Conservation (phyloP, 768 basidiomycete genomes). For the Nidularia sp. region DNA sequence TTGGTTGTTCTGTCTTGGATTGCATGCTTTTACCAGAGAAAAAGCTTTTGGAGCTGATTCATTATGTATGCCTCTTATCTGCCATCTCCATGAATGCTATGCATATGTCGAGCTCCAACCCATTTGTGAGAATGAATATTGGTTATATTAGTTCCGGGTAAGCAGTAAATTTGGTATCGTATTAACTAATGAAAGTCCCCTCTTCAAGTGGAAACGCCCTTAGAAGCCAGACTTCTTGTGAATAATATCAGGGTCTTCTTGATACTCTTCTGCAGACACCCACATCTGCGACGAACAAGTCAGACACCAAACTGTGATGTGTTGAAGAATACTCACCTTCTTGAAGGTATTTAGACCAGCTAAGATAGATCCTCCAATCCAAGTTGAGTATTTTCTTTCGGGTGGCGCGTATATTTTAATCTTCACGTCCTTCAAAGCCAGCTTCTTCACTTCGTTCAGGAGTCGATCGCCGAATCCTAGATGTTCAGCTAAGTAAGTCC, state of each 20-base stretch:
- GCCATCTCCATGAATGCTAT: conserved; percentile 13
- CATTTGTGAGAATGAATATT: too few species aligned
- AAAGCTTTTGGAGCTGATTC: neutral
- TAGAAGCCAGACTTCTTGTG: conserved; percentile 92
- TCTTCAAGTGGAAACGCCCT: conserved; percentile 2
- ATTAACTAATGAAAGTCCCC: too few species aligned
- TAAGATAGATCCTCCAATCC: conserved; percentile 96
- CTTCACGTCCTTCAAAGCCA: conserved; percentile 93
- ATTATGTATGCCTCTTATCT: conserved; percentile 6
- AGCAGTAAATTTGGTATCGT: too few species aligned
- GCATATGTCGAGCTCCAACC: conserved; percentile 9
- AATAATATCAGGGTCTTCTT: conserved; percentile 98
- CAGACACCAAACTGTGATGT: neutral
- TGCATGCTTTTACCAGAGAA: conserved; percentile 22
- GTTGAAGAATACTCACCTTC: conserved; percentile 52
- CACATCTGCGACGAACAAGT: conserved; percentile 72
- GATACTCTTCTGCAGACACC: conserved; percentile 99
- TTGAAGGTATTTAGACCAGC: conserved; percentile 97
- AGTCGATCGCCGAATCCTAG: conserved; percentile 93
- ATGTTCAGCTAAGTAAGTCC: neutral
- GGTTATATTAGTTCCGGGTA: too few species aligned
- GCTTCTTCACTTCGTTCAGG: conserved; percentile 93
- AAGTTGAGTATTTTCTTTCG: conserved; percentile 97
- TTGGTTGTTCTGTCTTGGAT: conserved; percentile 20
- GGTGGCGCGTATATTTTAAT: conserved; percentile 99